Evolutionary conservation across 2,329 filamentous ascomycete species (phyloP).

Genomic region (Apiospora aurea): DNA sequence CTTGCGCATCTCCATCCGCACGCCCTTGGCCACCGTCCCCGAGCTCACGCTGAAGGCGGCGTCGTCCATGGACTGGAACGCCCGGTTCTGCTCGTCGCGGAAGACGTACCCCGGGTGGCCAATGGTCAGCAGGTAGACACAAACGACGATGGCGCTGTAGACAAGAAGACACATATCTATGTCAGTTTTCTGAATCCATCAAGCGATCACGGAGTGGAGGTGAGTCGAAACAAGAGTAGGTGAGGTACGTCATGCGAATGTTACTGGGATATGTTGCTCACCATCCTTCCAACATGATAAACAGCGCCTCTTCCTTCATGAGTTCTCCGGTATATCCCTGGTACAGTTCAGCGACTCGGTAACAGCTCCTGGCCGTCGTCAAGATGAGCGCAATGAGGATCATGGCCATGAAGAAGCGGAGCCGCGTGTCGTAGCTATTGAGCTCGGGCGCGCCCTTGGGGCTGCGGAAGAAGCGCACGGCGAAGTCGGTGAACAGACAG

Average conservation of each 20-base stretch:
- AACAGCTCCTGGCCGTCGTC: conserved; percentile 64
- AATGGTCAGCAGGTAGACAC: neutral
- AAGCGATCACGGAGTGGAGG: neutral
- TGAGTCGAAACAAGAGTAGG: neutral
- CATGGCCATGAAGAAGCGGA: conserved; percentile 57
- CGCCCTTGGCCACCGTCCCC: neutral
- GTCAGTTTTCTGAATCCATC: neutral
- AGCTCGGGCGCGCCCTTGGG: neutral
- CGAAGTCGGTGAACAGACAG: conserved; percentile 53
- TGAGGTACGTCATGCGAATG: neutral
- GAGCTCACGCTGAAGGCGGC: neutral
- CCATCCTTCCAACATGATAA: conserved; percentile 56
- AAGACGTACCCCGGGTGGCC: conserved; percentile 2
- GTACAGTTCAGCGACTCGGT: conserved; percentile 65
- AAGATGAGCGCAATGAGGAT: conserved; percentile 55
- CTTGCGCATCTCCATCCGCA: conserved; percentile 14
- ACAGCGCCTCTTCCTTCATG: conserved; percentile 54
- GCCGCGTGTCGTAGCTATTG: conserved; percentile 26
- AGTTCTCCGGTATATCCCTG: conserved; percentile 61
- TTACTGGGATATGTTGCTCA: conserved; percentile 28
- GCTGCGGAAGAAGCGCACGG: conserved; percentile 39
- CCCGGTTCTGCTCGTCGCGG: conserved; percentile 11
- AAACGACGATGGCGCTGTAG: neutral
- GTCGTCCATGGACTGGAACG: neutral
- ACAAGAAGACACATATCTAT: neutral